Percentiles rank a stretch among this genome's conserved stretches.
Evolutionary conservation across 257 asterid species (phyloP).

Genomic region (Mitragyna speciosa): DNA sequence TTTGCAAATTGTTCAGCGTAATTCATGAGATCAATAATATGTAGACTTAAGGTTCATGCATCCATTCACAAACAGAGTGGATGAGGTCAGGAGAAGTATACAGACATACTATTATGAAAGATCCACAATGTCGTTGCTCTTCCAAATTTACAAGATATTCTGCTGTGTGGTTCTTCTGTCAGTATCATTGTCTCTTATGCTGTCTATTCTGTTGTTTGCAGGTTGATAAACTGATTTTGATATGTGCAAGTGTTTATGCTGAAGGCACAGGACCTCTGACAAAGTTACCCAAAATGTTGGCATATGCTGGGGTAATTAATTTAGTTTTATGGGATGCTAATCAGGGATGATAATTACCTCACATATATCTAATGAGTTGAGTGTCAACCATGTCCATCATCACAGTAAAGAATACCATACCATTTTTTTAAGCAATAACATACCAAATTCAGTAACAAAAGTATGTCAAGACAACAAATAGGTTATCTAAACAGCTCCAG

Average conservation of each 20-base stretch:
- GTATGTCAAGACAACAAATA: background rate
- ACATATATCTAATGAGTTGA: background rate
- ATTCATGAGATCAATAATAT: background rate
- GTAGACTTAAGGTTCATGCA: background rate
- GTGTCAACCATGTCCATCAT: background rate
- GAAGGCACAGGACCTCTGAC: conserved; percentile 50
- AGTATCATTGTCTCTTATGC: background rate
- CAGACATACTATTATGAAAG: background rate
- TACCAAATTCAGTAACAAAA: no score
- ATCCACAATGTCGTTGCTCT: background rate
- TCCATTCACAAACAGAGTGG: background rate
- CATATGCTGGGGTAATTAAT: conserved; percentile 57
- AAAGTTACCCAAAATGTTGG: conserved; percentile 52
- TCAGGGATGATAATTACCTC: background rate
- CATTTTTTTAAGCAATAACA: no score
- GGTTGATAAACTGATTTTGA: conserved; percentile 69
- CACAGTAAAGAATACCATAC: background rate
- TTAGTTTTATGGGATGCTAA: background rate
- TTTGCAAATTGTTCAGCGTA: background rate
- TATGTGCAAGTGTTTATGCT: conserved; percentile 61
- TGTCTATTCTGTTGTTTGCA: conserved; percentile 29
- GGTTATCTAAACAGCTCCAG: background rate
- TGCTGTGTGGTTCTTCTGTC: background rate
- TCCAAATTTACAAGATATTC: background rate
- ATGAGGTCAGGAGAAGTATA: background rate